These are phyloP conservation scores for Cutaneotrichosporon cyanovorans DNA, from an alignment of 1,284 basidiomycete species.

Conservation along the genomic window DNA sequence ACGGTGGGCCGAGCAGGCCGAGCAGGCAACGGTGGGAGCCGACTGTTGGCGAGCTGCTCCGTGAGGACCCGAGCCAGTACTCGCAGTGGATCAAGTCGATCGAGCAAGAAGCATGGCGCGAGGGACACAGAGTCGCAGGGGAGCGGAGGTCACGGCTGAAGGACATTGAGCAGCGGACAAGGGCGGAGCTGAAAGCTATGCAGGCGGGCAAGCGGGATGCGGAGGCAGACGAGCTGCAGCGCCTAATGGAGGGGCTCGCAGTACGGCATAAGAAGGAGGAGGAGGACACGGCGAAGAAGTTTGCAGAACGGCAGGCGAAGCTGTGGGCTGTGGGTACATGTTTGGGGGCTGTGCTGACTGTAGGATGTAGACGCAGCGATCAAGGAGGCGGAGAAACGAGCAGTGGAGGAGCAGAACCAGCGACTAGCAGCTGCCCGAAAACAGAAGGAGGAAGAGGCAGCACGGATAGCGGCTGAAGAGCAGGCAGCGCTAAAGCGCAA, in stretches of 20 bases:
- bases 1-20: background rate
- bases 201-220: slow-evolving; percentile 12
- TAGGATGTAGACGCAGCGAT: slow-evolving; percentile 39
- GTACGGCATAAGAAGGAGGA: slow-evolving; percentile 28
- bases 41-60: slow-evolving; percentile 15
- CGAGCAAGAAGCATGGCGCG: slow-evolving; percentile 31
- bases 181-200: slow-evolving; percentile 12
- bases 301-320: slow-evolving; percentile 30
- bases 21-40: slow-evolving; percentile 9
- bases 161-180: slow-evolving; percentile 4
- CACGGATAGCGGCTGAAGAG: slow-evolving; percentile 19
- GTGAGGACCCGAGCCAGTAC: slow-evolving; percentile 25
- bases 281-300: slow-evolving; percentile 24
- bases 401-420: slow-evolving; percentile 18
- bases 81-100: slow-evolving; percentile 26
- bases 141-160: slow-evolving; percentile 3
- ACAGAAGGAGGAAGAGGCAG: slow-evolving; percentile 23
- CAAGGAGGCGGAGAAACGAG: slow-evolving; percentile 13
- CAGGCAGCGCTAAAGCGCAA: slow-evolving; percentile 21
- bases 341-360: background rate
- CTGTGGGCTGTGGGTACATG: slow-evolving; percentile 33
- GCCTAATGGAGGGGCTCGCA: slow-evolving; percentile 29
- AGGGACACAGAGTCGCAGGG: slow-evolving; percentile 4
- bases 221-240: slow-evolving; percentile 30
- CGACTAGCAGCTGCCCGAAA: slow-evolving; percentile 10